Evolutionary conservation across 2,329 filamentous ascomycete species (phyloP), one percentile per base, ranked within the genome.

Genomic region (Fonsecaea erecta): DNA sequence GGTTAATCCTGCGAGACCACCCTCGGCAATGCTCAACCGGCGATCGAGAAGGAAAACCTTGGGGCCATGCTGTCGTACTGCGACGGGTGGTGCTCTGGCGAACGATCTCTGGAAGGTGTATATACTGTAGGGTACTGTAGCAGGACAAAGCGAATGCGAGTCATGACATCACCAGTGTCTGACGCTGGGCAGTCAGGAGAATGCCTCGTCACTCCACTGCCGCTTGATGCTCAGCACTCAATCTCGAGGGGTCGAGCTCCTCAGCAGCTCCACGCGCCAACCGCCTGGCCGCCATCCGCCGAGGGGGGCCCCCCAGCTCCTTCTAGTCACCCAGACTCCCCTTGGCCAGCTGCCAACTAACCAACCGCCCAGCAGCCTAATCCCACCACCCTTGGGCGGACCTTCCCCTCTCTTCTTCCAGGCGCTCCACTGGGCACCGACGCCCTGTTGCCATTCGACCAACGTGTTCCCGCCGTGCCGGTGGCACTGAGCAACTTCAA

Each of bases 401-500:
- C 26, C 40, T 56, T 52, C 12, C 46, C 43, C 63, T 21, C 32
- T 57, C 34, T 32, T 37, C 14, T 21, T 43, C 46, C 57, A 37
- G 35, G 40, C 24, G 34, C 43, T 35, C 64, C 60, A 34, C 54
- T 51, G 14, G n/a, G 1, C 24, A 58, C 35, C 16, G 11, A 12
- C 37, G 21, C 34, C n/a, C 35, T 18, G 2, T 30, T 58, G 55
- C 55, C 32, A 48, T 59, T 54, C 48, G 48, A 54, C 48, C n/a
- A n/a, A 52, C 24, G 28, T 35, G 18, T 59, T 67, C 62, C 65
- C 57, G 65, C 60, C 35, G 26, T 67, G 65, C 58, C 56, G 57
- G 64, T 67, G 59, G 65, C 61, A 62, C 62, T 64, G 65, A 51
- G 58, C 64, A 61, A 66, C 64, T 24, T 21, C 37, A 40, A 40